Conservation (phyloP, 805 yeast genomes). For the Schwanniomyces yamadae region DNA sequence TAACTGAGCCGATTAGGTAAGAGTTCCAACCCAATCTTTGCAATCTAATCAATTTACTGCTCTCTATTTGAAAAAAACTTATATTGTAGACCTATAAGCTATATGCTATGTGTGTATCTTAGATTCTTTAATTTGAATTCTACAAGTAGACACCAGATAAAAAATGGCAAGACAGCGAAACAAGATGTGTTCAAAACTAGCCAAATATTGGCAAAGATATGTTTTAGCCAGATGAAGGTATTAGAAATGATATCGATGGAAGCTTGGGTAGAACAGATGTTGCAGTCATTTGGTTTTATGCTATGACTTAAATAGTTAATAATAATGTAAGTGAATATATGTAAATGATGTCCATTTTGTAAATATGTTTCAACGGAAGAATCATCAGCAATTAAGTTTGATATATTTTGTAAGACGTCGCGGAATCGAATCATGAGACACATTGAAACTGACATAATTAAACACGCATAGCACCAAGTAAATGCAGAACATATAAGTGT, state of each 20-base stretch:
- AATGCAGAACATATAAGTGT: slow-evolving; percentile 16
- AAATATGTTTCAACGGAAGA: slow-evolving; percentile 3
- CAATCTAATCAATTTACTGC: no score
- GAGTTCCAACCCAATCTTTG: no score
- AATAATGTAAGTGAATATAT: slow-evolving; percentile 17
- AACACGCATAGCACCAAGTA: slow-evolving; percentile 22
- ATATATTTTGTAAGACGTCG: slow-evolving; percentile 22
- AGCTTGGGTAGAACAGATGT: background rate
- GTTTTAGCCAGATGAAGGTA: slow-evolving; percentile 7
- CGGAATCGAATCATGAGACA: slow-evolving; percentile 14
- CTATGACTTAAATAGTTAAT: slow-evolving; percentile 16
- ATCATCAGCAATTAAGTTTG: slow-evolving; percentile 1
- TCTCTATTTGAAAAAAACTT: no score
- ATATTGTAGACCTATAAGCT: background rate
- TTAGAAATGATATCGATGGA: background rate
- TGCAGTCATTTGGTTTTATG: slow-evolving; percentile 2
- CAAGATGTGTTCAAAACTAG: slow-evolving; percentile 17
- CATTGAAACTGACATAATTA: slow-evolving; percentile 13
- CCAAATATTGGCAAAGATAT: slow-evolving; percentile 16
- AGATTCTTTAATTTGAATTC: slow-evolving; percentile 12
- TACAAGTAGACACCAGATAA: slow-evolving; percentile 19
- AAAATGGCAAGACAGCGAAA: slow-evolving; percentile 20
- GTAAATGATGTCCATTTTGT: slow-evolving; percentile 26
- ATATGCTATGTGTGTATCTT: background rate
- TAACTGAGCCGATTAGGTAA: no score